These are phyloP conservation scores for Podaxis sp. DNA, from an alignment of 768 basidiomycete species.

Conservation along the genomic window DNA sequence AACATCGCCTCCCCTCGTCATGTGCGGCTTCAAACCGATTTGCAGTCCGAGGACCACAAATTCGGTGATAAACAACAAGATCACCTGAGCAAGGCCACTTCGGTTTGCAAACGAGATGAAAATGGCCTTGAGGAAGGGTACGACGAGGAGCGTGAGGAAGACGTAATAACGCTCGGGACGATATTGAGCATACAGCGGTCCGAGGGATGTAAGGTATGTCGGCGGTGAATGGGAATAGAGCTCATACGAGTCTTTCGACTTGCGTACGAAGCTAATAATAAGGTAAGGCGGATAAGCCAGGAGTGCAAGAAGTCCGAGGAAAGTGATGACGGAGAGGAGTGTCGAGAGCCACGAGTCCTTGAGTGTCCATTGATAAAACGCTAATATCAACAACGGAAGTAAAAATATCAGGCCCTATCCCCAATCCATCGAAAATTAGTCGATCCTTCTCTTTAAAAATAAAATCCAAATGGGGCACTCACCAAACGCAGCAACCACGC, in stretches of 20 bases:
- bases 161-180: constrained; percentile 68
- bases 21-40: constrained; percentile 59
- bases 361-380: constrained; percentile 90
- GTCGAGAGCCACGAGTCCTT: constrained; percentile 85
- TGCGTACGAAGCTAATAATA: constrained; percentile 44
- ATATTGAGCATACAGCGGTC: constrained; percentile 67
- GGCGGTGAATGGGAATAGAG: constrained; percentile 30
- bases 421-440: constrained; percentile 3
- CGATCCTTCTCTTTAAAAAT: background rate
- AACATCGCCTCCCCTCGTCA: constrained; percentile 67
- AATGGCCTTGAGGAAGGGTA: constrained; percentile 64
- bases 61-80: constrained; percentile 67
- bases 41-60: constrained; percentile 51
- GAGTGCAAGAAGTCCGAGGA: constrained; percentile 49
- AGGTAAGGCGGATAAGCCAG: constrained; percentile 50
- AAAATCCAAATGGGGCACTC: constrained; percentile 26
- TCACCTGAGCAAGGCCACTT: constrained; percentile 67
- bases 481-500: constrained; percentile 72
- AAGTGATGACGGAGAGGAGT: constrained; percentile 70
- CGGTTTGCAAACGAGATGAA: constrained; percentile 66
- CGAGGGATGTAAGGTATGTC: constrained; percentile 37
- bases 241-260: constrained; percentile 21
- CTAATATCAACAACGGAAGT: constrained; percentile 72
- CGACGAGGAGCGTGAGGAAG: constrained; percentile 53
- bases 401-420: constrained; percentile 60